These are phyloP conservation scores for Xerocomus spinulosus DNA, from an alignment of 768 basidiomycete species.

Conservation along the genomic window DNA sequence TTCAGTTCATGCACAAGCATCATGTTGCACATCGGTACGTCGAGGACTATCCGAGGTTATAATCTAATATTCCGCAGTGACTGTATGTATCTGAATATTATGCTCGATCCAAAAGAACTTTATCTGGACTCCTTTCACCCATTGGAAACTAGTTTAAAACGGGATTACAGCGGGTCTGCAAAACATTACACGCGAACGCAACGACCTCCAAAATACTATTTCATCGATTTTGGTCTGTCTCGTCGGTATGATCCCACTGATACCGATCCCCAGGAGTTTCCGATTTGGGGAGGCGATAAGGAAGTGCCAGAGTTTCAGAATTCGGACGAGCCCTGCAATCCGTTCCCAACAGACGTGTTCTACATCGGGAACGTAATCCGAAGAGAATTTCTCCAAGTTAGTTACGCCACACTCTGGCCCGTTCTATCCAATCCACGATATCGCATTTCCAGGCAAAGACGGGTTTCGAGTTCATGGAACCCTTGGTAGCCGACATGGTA, in stretches of 20 bases:
- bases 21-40: slow-evolving; percentile 9
- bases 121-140: slow-evolving; percentile 27
- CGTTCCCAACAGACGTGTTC: slow-evolving; percentile 41
- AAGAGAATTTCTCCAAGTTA: slow-evolving; percentile 28
- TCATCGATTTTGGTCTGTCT: slow-evolving; percentile 32
- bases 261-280: slow-evolving; percentile 22
- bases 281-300: slow-evolving; percentile 38
- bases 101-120: slow-evolving; percentile 23
- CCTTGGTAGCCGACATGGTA: slow-evolving; percentile 33
- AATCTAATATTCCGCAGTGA: slow-evolving; percentile 13
- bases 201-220: slow-evolving; percentile 11
- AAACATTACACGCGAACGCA: slow-evolving; percentile 27
- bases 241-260: slow-evolving; percentile 25
- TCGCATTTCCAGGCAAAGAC: neutral
- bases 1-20: slow-evolving; percentile 22
- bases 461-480: slow-evolving; percentile 28
- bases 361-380: slow-evolving; percentile 36
- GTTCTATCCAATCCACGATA: too few species aligned
- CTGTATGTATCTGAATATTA: slow-evolving; percentile 26
- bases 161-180: slow-evolving; percentile 15
- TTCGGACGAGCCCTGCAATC: slow-evolving; percentile 21
- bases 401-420: neutral
- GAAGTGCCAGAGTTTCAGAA: slow-evolving; percentile 35
- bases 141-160: slow-evolving; percentile 1
- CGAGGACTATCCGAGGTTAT: neutral